phyloP scores from a whole-genome alignment of 495 filamentous ascomycete genomes.

The Daldinia bambusicola region DNA sequence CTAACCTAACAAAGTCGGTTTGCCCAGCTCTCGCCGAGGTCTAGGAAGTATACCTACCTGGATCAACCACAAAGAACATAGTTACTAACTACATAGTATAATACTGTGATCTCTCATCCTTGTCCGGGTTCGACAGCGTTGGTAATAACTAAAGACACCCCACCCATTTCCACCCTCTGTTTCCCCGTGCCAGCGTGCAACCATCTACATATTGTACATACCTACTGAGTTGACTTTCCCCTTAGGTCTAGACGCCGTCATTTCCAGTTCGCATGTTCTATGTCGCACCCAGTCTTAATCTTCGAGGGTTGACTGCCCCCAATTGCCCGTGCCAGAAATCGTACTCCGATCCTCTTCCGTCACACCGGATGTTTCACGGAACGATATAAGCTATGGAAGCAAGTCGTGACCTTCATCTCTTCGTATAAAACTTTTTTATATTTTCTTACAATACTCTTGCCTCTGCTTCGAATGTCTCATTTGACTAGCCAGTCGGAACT shows the following conservation, averaged over 20 bases:
- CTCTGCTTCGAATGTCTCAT: slow-evolving; percentile 27
- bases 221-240: slow-evolving; percentile 19
- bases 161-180: slow-evolving; percentile 25
- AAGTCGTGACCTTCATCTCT: slow-evolving; percentile 31
- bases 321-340: slow-evolving; percentile 37
- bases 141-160: slow-evolving; percentile 36
- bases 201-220: slow-evolving; percentile 32
- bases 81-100: slow-evolving; percentile 5
- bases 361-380: slow-evolving; percentile 41
- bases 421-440: slow-evolving; percentile 19
- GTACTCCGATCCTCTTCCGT: slow-evolving; percentile 33
- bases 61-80: not conserved
- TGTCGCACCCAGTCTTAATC: slow-evolving; percentile 40
- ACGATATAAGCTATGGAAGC: slow-evolving; percentile 41
- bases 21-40: slow-evolving; percentile 38
- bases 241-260: slow-evolving; percentile 35
- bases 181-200: slow-evolving; percentile 33
- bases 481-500: slow-evolving; percentile 25
- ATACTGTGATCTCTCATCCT: slow-evolving; percentile 23
- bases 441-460: slow-evolving; percentile 13
- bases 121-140: slow-evolving; percentile 20
- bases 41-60: slow-evolving; percentile 11
- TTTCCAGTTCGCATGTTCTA: slow-evolving; percentile 34
- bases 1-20: slow-evolving; percentile 30
- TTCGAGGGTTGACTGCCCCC: slow-evolving; percentile 32